Base-by-base conservation (phyloP, 768 basidiomycete genomes). In the Russula vinacea region DNA sequence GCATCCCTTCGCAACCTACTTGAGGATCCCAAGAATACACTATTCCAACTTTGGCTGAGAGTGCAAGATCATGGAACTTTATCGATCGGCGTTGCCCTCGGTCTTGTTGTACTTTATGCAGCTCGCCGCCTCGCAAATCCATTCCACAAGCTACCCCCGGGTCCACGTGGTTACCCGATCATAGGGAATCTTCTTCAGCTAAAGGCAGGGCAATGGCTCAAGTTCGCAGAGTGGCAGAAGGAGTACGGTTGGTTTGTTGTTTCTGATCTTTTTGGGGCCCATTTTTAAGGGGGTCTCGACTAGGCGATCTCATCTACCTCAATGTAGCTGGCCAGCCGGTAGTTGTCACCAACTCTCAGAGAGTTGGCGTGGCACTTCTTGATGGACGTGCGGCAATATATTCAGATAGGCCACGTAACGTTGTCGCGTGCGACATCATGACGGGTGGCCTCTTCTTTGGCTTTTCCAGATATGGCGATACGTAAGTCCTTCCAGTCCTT, bases 101-200 rank as follows among this genome's bases (percentile, higher is more conserved):
- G 22, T 24, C 9, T 40, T 32, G 17, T 53, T 7, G 13, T 64
- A 3, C 29, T 57, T 13, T 52, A 11, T 5, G 3, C 32, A 1
- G 55, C 37, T 26, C 65, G 37, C 50, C 58, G 58, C 53, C 0
- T 61, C 19, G 14, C 59, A 5, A 65, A 60, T 32, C 63, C 63
- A 19, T 60, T 49, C 32, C 50, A 58, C 11, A 59, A 60, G 40
- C 33, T 55, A 55, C 53, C 53, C 16, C 53, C 35, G 3, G 53
- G 53, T 6, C 64, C 64, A 6, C 47, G 60, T 14, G 60, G 64
- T 35, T 62, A 62, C 9, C 65, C 61, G 3, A 45, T 66, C 37
- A 49, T 62, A 39, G 60, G 61, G 2, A 66, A 62, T 45, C 22
- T 51, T 5, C 11, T 54, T 5, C 44, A 53, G 24, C 16, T 62